Evolutionary conservation across 2,329 filamentous ascomycete species (phyloP), one percentile per base, ranked within the genome.

Genomic region (Fusarium hostae): DNA sequence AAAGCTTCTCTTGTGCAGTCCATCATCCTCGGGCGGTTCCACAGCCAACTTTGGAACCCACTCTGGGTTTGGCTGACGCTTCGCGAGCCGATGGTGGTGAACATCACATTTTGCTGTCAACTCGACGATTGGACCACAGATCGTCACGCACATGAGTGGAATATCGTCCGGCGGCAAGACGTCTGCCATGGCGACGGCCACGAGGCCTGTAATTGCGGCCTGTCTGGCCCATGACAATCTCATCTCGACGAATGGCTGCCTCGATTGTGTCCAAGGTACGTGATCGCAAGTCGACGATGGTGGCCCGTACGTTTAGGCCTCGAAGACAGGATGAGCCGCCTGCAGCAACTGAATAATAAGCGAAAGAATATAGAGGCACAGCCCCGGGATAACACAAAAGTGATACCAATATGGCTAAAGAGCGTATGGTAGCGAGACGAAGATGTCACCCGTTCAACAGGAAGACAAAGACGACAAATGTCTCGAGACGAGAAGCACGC

Each of bases 71-170:
- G 56, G 56, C 24, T 74, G 68, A 26, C 78, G 68, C 69, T 78
- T 78, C 72, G 74, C 76, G n/a, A 80, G 59, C 28, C 72, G 71
- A 45, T 71, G 66, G 43, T 73, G 62, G 55, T 77, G 72, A 12
- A 76, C 60, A 67, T 78, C 77, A 76, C 82, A 84, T 47, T 79
- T 78, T 13, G 75, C 75, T 35, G 81, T 80, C n/a, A 84, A 73
- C 73, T 84, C 82, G 61, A 84, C 81, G 52, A 84, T 80, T 56
- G 82, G 82, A 8, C 82, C 82, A 75, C 82, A 84, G 56, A 84
- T 83, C 41, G 79, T 80, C 39, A 81, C 81, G 63, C 82, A 84
- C 57, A 77, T 75, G 26, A 82, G 63, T 35, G 82, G 82, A 20
- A 84, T 80, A 30, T 82, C 79, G 26, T 81, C 74, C 16, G 79